These are phyloP conservation scores for Pachysandra terminalis DNA, from an alignment of 164 flowering plant species.

Conservation along the genomic window DNA sequence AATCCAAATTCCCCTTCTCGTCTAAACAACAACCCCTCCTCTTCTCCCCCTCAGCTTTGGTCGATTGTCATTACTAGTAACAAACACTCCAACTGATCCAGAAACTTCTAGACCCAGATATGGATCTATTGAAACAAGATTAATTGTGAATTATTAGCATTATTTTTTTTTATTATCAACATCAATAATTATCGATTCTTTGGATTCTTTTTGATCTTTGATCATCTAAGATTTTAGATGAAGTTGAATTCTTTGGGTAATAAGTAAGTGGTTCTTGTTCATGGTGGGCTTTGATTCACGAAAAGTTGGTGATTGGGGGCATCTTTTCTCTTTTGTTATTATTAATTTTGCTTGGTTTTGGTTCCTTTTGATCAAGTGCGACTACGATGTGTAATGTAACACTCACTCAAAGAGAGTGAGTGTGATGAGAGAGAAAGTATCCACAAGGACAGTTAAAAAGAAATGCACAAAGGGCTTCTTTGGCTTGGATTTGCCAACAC, in stretches of 20 bases:
- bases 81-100: not conserved
- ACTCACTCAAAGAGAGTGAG: not conserved
- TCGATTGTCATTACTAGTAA: slow-evolving; percentile 46
- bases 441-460: not conserved
- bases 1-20: slow-evolving; percentile 25
- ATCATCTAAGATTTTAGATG: not conserved
- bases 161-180: slow-evolving; percentile 6
- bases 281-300: slow-evolving; percentile 51
- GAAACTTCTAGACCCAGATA: too few relatives aligned
- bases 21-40: slow-evolving; percentile 33
- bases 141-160: slow-evolving; percentile 15
- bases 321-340: slow-evolving; percentile 22
- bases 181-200: slow-evolving; percentile 16
- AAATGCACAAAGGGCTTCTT: slow-evolving; percentile 1
- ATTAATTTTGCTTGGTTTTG: too few relatives aligned
- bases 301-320: slow-evolving; percentile 38
- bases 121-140: not conserved
- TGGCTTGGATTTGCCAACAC: slow-evolving; percentile 28
- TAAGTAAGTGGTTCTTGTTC: slow-evolving; percentile 35
- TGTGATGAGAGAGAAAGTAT: not conserved
- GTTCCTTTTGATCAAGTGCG: slow-evolving; percentile 11
- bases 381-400: slow-evolving; percentile 12
- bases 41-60: slow-evolving; percentile 26
- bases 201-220: not conserved
- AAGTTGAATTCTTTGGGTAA: slow-evolving; percentile 32